Conservation (phyloP, 2,329 filamentous ascomycete genomes). For the Stenocarpella maydis region DNA sequence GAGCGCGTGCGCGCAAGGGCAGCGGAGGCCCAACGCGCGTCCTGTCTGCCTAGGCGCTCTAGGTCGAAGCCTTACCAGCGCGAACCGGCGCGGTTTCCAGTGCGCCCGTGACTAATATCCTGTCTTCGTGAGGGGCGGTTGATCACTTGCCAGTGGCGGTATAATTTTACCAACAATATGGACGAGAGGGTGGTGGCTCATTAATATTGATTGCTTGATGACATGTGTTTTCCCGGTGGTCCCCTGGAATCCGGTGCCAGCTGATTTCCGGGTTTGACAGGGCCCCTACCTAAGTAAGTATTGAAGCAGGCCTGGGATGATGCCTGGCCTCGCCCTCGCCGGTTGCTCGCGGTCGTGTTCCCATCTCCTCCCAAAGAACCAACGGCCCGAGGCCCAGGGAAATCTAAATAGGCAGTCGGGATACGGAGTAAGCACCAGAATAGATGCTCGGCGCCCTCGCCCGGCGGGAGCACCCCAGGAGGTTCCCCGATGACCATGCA, state of each 20-base stretch:
- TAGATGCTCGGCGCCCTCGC: not conserved
- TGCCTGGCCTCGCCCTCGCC: not conserved
- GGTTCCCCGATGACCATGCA: constrained; percentile 3
- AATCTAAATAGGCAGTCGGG: constrained; percentile 1
- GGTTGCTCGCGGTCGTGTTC: not conserved
- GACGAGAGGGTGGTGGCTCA: not conserved
- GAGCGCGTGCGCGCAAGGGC: not conserved
- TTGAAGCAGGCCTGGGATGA: not conserved
- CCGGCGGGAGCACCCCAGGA: constrained; percentile 9
- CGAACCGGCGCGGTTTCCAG: too few relatives aligned
- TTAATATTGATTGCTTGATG: not conserved
- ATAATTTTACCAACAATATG: not conserved
- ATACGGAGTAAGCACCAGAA: constrained; percentile 4
- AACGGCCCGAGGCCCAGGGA: not conserved
- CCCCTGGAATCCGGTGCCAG: not conserved
- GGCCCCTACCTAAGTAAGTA: not conserved
- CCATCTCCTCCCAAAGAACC: not conserved
- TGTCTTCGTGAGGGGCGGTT: not conserved
- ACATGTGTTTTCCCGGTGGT: not conserved
- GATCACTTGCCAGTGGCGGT: not conserved
- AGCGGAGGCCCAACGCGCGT: not conserved
- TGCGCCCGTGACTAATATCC: not conserved
- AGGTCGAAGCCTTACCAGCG: too few relatives aligned
- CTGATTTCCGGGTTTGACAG: not conserved
- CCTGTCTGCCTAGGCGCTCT: not conserved